Evolutionary conservation across 2,329 filamentous ascomycete species (phyloP).

Genomic region (Fusarium compactum): DNA sequence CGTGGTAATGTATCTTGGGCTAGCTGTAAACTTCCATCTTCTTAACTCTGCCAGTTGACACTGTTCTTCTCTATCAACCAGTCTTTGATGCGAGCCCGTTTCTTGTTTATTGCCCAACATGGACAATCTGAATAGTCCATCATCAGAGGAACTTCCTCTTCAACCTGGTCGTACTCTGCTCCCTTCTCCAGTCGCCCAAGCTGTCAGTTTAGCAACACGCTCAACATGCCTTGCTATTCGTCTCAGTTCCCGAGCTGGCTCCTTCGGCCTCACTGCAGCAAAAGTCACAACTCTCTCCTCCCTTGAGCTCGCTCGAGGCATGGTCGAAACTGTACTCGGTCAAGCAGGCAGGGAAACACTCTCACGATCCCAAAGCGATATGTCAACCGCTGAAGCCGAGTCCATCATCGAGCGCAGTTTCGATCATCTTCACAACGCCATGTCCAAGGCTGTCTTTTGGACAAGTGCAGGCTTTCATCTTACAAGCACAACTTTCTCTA

Average conservation of each 20-base stretch:
- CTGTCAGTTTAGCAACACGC: slow-evolving; percentile 70
- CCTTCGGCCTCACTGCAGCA: slow-evolving; percentile 65
- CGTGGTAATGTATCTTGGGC: neutral
- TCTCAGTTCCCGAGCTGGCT: slow-evolving; percentile 63
- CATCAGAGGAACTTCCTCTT: slow-evolving; percentile 35
- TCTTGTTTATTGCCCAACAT: slow-evolving; percentile 20
- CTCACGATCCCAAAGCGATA: slow-evolving; percentile 58
- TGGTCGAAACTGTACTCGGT: slow-evolving; percentile 66
- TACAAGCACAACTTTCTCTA: slow-evolving; percentile 66
- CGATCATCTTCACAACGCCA: slow-evolving; percentile 67
- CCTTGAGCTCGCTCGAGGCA: slow-evolving; percentile 66
- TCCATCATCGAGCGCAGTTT: slow-evolving; percentile 68
- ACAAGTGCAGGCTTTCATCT: slow-evolving; percentile 71
- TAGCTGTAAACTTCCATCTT: slow-evolving; percentile 13
- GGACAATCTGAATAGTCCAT: slow-evolving; percentile 35
- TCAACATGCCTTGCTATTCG: slow-evolving; percentile 70
- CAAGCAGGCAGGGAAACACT: slow-evolving; percentile 64
- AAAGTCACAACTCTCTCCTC: slow-evolving; percentile 68
- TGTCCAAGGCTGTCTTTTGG: slow-evolving; percentile 71
- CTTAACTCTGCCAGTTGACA: neutral
- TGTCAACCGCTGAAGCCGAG: slow-evolving; percentile 66
- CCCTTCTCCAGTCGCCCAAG: slow-evolving; percentile 67
- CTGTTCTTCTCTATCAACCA: neutral
- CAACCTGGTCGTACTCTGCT: slow-evolving; percentile 63
- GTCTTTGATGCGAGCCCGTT: neutral